A percentile compares a stretch with the other conserved stretches of the same genome.
phyloP scores from a whole-genome alignment of 306 rosid species.

The Fagus sylvatica region DNA sequence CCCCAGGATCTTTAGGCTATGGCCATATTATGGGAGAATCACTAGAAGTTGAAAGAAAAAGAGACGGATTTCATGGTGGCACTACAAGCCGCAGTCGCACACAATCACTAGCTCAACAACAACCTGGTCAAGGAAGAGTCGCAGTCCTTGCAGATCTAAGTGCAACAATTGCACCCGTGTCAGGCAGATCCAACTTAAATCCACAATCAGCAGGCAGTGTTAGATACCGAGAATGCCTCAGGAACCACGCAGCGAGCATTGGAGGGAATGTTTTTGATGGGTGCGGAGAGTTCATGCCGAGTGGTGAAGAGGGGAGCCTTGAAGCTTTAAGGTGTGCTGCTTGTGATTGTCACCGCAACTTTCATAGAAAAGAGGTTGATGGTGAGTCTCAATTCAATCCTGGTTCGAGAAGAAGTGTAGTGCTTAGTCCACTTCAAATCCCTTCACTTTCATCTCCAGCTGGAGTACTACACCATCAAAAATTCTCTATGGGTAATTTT shows the following conservation, averaged over 20 bases:
- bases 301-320: constrained; percentile 50
- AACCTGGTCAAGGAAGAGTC: no score
- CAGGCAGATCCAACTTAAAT: constrained; percentile 17
- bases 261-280: constrained; percentile 56
- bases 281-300: constrained; percentile 65
- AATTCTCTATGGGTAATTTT: constrained; percentile 31
- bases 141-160: neutral
- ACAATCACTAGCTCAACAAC: neutral
- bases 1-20: neutral
- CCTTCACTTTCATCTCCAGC: constrained; percentile 42
- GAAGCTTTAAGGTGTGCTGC: constrained; percentile 59
- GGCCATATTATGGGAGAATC: neutral
- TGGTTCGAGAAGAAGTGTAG: constrained; percentile 32
- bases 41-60: neutral
- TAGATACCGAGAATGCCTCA: constrained; percentile 46
- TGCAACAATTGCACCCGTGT: constrained; percentile 1
- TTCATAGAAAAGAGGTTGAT: constrained; percentile 55
- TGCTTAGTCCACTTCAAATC: constrained; percentile 49
- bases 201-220: neutral
- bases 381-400: constrained; percentile 42
- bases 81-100: neutral
- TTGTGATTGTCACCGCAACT: constrained; percentile 51
- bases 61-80: neutral
- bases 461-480: constrained; percentile 29
- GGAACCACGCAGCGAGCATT: constrained; percentile 56